phyloP scores from a whole-genome alignment of 2,329 filamentous ascomycete genomes.

The Fusarium sp. region DNA sequence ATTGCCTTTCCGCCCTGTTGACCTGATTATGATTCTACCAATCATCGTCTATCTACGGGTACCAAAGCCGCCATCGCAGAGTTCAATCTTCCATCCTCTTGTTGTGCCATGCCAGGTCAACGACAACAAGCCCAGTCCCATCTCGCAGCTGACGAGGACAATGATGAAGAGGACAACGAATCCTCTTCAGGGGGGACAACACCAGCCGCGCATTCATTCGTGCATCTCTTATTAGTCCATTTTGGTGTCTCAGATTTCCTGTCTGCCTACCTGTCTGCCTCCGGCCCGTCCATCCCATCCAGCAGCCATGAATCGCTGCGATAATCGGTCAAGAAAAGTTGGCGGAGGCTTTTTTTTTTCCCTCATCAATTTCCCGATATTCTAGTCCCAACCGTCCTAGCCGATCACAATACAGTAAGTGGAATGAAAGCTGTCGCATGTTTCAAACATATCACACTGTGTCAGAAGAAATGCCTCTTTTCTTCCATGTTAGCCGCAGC shows the following conservation, averaged over 20 bases:
- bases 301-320: constrained; percentile 10
- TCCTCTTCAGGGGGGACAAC: constrained; percentile 3
- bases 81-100: constrained; percentile 16
- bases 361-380: constrained; percentile 19
- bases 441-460: constrained; percentile 31
- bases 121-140: constrained; percentile 33
- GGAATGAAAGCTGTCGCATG: background rate
- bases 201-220: constrained; percentile 17
- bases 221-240: constrained; percentile 4
- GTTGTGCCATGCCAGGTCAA: background rate
- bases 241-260: constrained; percentile 4
- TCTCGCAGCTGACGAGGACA: constrained; percentile 34
- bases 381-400: constrained; percentile 19
- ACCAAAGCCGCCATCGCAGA: constrained; percentile 39
- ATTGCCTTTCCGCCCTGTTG: constrained; percentile 15
- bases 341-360: constrained; percentile 10
- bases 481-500: constrained; percentile 24
- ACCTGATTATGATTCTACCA: constrained; percentile 17
- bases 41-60: constrained; percentile 23
- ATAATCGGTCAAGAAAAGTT: constrained; percentile 26
- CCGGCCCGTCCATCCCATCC: constrained; percentile 19
- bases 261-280: constrained; percentile 39
- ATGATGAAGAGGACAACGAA: constrained; percentile 34
- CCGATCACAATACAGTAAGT: constrained; percentile 27
- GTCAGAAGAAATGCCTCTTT: constrained; percentile 24